Evolutionary conservation across 2,329 filamentous ascomycete species (phyloP).

Genomic region (Thielaviopsis euricoi): DNA sequence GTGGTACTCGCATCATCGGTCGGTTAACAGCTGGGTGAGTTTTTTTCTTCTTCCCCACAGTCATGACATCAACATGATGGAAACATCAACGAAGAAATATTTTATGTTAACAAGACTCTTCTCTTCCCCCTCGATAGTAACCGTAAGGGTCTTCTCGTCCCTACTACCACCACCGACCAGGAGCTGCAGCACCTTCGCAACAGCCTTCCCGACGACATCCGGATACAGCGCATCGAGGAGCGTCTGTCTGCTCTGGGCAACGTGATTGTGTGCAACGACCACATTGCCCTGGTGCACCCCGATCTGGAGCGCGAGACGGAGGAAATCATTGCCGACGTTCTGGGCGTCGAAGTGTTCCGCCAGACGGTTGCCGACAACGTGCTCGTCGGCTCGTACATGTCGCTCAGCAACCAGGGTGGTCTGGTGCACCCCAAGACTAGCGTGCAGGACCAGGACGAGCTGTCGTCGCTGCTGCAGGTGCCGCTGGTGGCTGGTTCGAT

Average conservation of each 20-base stretch:
- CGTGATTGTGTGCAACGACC: slow-evolving; percentile 91
- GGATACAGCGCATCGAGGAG: slow-evolving; percentile 96
- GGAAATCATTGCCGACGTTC: slow-evolving; percentile 91
- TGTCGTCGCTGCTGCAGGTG: slow-evolving; percentile 83
- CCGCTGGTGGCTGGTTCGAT: slow-evolving; percentile 88
- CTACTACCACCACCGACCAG: slow-evolving; percentile 91
- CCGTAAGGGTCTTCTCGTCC: slow-evolving; percentile 89
- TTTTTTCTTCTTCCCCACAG: background rate
- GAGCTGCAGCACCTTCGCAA: slow-evolving; percentile 96
- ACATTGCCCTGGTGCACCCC: slow-evolving; percentile 89
- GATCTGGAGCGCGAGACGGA: slow-evolving; percentile 96
- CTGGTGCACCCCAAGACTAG: slow-evolving; percentile 95
- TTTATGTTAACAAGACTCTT: background rate
- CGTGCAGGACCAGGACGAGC: slow-evolving; percentile 95
- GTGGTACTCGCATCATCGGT: slow-evolving; percentile 89
- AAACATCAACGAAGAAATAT: too few relatives aligned
- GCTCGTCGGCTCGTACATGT: slow-evolving; percentile 91
- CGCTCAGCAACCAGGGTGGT: slow-evolving; percentile 85
- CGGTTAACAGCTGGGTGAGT: slow-evolving; percentile 78
- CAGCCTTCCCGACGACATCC: slow-evolving; percentile 75
- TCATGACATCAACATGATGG: background rate
- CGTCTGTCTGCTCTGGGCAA: slow-evolving; percentile 89
- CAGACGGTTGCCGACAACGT: slow-evolving; percentile 97
- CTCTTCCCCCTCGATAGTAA: slow-evolving; percentile 39
- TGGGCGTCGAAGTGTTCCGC: slow-evolving; percentile 76